Percentiles rank a stretch among this genome's conserved stretches.
Evolutionary conservation across 1,284 basidiomycete genomes (phyloP).

Genomic region (Abortiporus biennis): DNA sequence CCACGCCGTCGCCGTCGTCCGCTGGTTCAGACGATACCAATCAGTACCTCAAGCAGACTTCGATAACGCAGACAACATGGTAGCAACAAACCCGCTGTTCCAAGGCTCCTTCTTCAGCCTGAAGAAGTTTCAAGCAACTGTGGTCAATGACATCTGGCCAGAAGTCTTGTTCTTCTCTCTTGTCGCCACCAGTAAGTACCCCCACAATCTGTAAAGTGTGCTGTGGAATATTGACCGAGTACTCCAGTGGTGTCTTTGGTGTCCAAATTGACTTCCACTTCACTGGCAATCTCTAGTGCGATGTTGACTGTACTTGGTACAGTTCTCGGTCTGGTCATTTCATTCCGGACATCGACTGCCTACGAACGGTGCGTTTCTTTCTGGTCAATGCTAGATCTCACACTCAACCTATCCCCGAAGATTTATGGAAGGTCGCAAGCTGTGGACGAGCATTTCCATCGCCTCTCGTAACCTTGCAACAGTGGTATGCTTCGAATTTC

Average conservation of each 20-base stretch:
- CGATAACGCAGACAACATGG: slow-evolving; percentile 17
- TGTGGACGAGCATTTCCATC: slow-evolving; percentile 56
- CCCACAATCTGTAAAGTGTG: background rate
- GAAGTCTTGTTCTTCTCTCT: slow-evolving; percentile 50
- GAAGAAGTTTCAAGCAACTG: slow-evolving; percentile 54
- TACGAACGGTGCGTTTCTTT: slow-evolving; percentile 51
- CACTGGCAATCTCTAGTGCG: slow-evolving; percentile 36
- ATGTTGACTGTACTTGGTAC: slow-evolving; percentile 38
- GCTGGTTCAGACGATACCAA: no score
- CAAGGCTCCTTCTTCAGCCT: slow-evolving; percentile 17
- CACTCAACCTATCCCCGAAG: slow-evolving; percentile 24
- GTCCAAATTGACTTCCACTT: slow-evolving; percentile 34
- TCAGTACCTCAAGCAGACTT: no score
- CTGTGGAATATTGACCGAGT: slow-evolving; percentile 4
- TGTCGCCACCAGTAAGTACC: slow-evolving; percentile 44
- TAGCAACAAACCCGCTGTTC: slow-evolving; percentile 24
- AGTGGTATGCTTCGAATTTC: slow-evolving; percentile 30
- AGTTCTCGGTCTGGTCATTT: slow-evolving; percentile 34
- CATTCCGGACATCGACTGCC: slow-evolving; percentile 42
- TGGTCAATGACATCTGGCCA: slow-evolving; percentile 60
- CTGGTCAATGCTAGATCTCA: background rate
- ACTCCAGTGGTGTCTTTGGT: slow-evolving; percentile 48
- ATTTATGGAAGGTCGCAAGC: slow-evolving; percentile 55
- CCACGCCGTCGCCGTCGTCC: no score
- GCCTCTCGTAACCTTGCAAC: slow-evolving; percentile 49